Evolutionary conservation across 1,139 yeast species (phyloP), one percentile per base, ranked within the genome.

Genomic region (Protomyces inouyei): DNA sequence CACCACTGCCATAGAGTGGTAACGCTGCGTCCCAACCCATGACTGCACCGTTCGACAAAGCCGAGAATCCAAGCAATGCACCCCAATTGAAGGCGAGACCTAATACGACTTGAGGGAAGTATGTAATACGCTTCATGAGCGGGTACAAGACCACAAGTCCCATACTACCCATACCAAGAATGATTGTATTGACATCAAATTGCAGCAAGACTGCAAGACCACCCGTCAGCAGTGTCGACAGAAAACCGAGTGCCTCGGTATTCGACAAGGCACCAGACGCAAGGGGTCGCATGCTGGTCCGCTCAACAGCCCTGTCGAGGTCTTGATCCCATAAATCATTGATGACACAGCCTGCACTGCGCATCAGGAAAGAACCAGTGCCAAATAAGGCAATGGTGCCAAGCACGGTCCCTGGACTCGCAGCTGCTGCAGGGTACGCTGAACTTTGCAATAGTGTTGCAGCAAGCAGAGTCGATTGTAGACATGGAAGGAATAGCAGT

Each of bases 331-430:
- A 78, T 63, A 92, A 79, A 74, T 95, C 99, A 72, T 95, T 95
- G 65, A 95, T 86, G 0, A 96, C 92, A 74, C 99, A 95, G 0
- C 98, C 99, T 1, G 97, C 98, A 48, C 98, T 97, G 75, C 99
- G 83, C 97, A 95, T 93, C 16, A 92, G 80, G 51, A 92, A 73
- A 0, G 98, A 84, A 12, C 99, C 99, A 2, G 86, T 78, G 0
- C 93, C 85, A 72, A 92, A 93, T 35, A 92, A 77, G 0, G 80
- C 79, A 9, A 71, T 66, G 12, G 67, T 64, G 12, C 72, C 73
- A 48, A 87, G 73, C 70, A 86, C 87, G 69, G 81, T 80, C 0
- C 81, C 67, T 0, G 92, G 84, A 0, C 97, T 86, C 12, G 48
- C 48, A 43, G 48, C 25, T 10, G 48, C 25, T 16, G 10, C 12